A percentile compares a stretch with the other conserved stretches of the same genome.
Conservation (phyloP, 2,329 filamentous ascomycete genomes). For the Aspergillus sp. region DNA sequence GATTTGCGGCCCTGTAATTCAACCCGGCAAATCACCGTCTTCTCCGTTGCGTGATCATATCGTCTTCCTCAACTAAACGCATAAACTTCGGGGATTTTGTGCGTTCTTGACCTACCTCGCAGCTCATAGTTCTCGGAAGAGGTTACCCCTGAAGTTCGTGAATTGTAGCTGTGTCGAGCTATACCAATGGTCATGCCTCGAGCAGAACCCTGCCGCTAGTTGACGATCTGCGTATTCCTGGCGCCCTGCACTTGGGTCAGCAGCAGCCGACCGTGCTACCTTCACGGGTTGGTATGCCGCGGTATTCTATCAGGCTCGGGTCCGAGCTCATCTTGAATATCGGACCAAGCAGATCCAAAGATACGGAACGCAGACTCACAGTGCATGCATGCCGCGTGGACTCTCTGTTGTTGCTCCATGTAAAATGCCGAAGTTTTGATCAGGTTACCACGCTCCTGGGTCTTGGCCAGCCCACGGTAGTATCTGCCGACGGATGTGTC, state of each 20-base stretch:
- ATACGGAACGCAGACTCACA: background rate
- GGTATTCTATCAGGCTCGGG: background rate
- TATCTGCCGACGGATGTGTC: background rate
- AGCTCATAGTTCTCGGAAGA: background rate
- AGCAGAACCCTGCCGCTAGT: background rate
- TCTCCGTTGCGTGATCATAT: background rate
- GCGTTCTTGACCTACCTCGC: too few species aligned
- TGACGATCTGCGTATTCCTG: background rate
- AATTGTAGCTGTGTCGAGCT: background rate
- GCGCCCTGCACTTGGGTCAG: background rate
- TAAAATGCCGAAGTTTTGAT: background rate
- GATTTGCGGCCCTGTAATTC: background rate
- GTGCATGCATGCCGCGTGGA: background rate
- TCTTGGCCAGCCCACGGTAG: background rate
- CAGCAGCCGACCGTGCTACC: background rate
- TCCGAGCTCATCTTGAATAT: background rate
- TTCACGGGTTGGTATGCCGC: background rate
- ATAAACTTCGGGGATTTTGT: background rate
- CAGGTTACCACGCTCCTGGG: background rate
- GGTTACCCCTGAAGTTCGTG: background rate
- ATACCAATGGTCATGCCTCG: background rate
- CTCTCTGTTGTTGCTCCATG: background rate
- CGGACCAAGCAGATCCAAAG: background rate
- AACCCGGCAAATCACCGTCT: background rate
- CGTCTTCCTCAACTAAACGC: background rate